These are phyloP conservation scores for Oenanthe sinensis DNA, from an alignment of 129 eudicot species.

Conservation along the genomic window DNA sequence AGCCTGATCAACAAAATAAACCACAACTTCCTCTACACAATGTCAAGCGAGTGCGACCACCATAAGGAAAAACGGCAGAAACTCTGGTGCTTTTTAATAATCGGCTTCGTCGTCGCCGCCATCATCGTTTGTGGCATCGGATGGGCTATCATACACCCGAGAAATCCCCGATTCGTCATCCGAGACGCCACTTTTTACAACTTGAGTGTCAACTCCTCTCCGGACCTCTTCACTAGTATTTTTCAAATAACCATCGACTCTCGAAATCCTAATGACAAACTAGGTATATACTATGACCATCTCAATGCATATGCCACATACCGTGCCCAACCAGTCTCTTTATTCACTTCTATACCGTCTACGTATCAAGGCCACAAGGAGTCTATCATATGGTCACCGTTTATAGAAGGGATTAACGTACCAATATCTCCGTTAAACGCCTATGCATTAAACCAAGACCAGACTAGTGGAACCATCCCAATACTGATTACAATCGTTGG, in stretches of 20 bases:
- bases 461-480: constrained; percentile 32
- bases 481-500: constrained; percentile 52
- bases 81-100: no score
- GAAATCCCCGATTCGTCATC: constrained; percentile 22
- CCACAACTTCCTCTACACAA: neutral
- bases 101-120: constrained; percentile 3
- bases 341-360: constrained; percentile 44
- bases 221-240: neutral
- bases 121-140: constrained; percentile 7
- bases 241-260: neutral
- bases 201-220: neutral
- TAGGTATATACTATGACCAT: neutral
- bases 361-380: constrained; percentile 63
- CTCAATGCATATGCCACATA: constrained; percentile 52
- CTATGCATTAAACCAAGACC: constrained; percentile 33
- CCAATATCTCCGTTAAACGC: constrained; percentile 75
- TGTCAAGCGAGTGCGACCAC: constrained; percentile 12
- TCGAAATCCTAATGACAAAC: neutral
- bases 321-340: constrained; percentile 56
- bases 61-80: neutral
- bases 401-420: constrained; percentile 41
- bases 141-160: constrained; percentile 20
- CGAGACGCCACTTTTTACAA: constrained; percentile 22
- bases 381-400: constrained; percentile 60
- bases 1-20: neutral